Conservation (phyloP, 2,329 filamentous ascomycete genomes). For the Exophiala phaeomuriformis region DNA sequence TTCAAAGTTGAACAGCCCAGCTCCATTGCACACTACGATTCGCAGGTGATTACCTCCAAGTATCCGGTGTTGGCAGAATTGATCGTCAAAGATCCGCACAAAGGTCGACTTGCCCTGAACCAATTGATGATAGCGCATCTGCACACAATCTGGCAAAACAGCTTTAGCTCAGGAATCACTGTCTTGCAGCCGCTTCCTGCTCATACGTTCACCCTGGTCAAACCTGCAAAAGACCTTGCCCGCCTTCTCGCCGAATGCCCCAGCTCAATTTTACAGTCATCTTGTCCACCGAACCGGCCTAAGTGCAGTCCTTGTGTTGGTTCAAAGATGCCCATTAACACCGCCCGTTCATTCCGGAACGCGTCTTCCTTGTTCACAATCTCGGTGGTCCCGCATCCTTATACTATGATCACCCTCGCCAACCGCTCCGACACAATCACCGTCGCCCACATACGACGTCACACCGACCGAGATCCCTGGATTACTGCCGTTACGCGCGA, state of each 20-base stretch:
- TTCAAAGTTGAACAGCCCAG: slow-evolving; percentile 61
- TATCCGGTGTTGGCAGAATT: slow-evolving; percentile 63
- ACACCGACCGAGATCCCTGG: slow-evolving; percentile 72
- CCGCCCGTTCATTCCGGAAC: slow-evolving; percentile 63
- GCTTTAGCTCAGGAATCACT: slow-evolving; percentile 67
- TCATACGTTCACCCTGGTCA: slow-evolving; percentile 65
- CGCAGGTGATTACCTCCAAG: slow-evolving; percentile 52
- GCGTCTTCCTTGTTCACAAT: slow-evolving; percentile 68
- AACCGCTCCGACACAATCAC: slow-evolving; percentile 55
- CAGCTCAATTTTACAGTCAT: slow-evolving; percentile 61
- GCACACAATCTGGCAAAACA: slow-evolving; percentile 75
- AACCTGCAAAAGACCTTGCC: slow-evolving; percentile 64
- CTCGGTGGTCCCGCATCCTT: slow-evolving; percentile 83
- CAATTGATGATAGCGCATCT: slow-evolving; percentile 76
- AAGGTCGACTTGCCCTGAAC: slow-evolving; percentile 60
- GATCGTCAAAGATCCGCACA: slow-evolving; percentile 49
- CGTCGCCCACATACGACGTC: slow-evolving; percentile 57
- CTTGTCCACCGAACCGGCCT: slow-evolving; percentile 74
- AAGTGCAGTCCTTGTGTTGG: slow-evolving; percentile 68
- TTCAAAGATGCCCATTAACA: slow-evolving; percentile 59
- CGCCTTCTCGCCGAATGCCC: slow-evolving; percentile 69
- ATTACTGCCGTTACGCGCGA: slow-evolving; percentile 63
- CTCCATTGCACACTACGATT: slow-evolving; percentile 71
- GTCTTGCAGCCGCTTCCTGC: slow-evolving; percentile 72
- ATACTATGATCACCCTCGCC: slow-evolving; percentile 66